Evolutionary conservation across 805 yeast genomes (phyloP).

Genomic region (Cyberlindnera misumaiensis): DNA sequence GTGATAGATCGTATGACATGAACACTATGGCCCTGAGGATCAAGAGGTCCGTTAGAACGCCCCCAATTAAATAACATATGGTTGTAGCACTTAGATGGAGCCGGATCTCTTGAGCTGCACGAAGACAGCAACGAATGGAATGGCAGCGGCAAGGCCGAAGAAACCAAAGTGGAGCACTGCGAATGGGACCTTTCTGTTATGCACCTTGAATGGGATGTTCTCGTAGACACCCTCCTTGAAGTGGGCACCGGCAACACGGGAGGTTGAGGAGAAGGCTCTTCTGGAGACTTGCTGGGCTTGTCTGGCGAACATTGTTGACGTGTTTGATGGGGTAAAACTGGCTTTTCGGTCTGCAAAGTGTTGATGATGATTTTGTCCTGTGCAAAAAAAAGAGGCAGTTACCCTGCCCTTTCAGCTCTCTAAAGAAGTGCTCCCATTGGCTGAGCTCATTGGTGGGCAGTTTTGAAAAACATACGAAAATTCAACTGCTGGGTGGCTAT

Average conservation of each 20-base stretch:
- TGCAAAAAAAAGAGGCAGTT: no score
- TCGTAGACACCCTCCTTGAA: conserved; percentile 81
- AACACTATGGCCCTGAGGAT: no score
- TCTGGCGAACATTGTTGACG: conserved; percentile 14
- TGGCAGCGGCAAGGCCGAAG: conserved; percentile 60
- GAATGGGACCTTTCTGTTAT: conserved; percentile 87
- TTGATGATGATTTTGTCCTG: no score
- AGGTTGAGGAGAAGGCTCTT: conserved; percentile 36
- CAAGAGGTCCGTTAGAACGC: no score
- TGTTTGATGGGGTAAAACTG: not conserved
- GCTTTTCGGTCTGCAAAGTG: no score
- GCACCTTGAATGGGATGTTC: conserved; percentile 91
- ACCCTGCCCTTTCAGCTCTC: no score
- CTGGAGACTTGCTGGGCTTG: conserved; percentile 29
- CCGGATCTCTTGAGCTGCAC: conserved; percentile 90
- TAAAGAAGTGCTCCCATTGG: no score
- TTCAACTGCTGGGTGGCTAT: no score
- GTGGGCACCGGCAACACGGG: conserved; percentile 34
- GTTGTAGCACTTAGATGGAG: conserved; percentile 26
- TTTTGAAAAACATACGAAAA: no score
- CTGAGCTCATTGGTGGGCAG: no score
- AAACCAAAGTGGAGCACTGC: conserved; percentile 76
- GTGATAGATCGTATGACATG: no score
- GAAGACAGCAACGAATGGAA: conserved; percentile 73
- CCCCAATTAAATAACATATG: not conserved